Evolutionary conservation across 1,284 basidiomycete species (phyloP).

Genomic region (Pascua sp.): DNA sequence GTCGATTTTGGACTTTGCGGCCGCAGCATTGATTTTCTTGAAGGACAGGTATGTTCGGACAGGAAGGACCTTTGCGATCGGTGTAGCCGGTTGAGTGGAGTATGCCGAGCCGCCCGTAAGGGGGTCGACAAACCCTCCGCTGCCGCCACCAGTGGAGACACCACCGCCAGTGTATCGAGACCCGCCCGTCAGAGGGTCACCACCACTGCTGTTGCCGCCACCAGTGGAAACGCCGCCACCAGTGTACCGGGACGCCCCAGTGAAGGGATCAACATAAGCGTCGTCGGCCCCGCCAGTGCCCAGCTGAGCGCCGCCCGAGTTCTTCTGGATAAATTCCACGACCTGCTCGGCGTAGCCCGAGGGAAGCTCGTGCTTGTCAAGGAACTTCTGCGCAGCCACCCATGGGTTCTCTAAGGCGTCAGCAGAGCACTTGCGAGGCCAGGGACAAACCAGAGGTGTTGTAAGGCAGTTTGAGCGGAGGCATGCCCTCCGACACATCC

Average conservation of each 20-base stretch:
- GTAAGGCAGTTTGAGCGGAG: slow-evolving; percentile 90
- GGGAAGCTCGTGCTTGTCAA: slow-evolving; percentile 79
- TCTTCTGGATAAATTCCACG: slow-evolving; percentile 90
- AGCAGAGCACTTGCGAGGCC: not conserved
- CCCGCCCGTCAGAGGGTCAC: slow-evolving; percentile 45
- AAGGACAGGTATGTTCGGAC: slow-evolving; percentile 62
- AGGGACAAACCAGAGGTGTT: slow-evolving; percentile 68
- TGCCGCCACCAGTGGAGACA: slow-evolving; percentile 11
- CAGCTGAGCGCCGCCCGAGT: slow-evolving; percentile 70
- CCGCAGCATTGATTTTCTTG: slow-evolving; percentile 81
- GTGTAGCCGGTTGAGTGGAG: slow-evolving; percentile 25
- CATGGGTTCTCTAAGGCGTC: slow-evolving; percentile 77
- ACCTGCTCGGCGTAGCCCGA: slow-evolving; percentile 82
- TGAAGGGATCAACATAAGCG: slow-evolving; percentile 84
- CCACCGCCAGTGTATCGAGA: slow-evolving; percentile 56
- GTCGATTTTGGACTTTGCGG: slow-evolving; percentile 76
- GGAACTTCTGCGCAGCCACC: slow-evolving; percentile 81
- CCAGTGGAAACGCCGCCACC: slow-evolving; percentile 26
- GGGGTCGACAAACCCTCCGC: slow-evolving; percentile 25
- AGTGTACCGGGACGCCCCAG: slow-evolving; percentile 63
- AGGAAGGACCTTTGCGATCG: slow-evolving; percentile 52
- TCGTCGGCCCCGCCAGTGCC: slow-evolving; percentile 51
- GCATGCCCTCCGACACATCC: slow-evolving; percentile 87
- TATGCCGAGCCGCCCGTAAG: slow-evolving; percentile 40
- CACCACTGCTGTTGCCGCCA: not conserved